A percentile compares a stretch with the other conserved stretches of the same genome.
These are phyloP conservation scores for Triglochin maritima DNA, from an alignment of 106 monocot species.

Conservation along the genomic window DNA sequence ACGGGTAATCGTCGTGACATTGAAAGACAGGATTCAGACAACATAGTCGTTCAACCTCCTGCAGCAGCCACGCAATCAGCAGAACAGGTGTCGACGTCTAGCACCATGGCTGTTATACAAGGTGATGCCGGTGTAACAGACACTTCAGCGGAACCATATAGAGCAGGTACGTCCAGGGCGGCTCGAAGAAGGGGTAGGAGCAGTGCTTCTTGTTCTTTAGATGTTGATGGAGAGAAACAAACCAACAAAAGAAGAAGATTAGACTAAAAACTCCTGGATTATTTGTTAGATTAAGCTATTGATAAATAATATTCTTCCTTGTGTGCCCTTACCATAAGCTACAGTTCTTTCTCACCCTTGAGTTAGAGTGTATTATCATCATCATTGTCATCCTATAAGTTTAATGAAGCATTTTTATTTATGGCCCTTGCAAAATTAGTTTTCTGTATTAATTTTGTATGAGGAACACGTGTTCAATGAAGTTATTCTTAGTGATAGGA, in stretches of 20 bases:
- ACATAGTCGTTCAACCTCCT: conserved; percentile 8
- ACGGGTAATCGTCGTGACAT: conserved; percentile 3
- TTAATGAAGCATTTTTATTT: background rate
- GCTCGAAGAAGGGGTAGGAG: conserved; percentile 50
- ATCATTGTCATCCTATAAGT: background rate
- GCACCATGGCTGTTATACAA: conserved; percentile 77
- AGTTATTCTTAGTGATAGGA: no score
- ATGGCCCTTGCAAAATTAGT: no score
- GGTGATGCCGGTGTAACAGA: conserved; percentile 34
- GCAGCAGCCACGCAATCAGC: conserved; percentile 21
- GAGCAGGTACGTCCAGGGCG: conserved; percentile 58
- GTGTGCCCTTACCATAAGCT: background rate
- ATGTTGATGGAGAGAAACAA: conserved; percentile 53
- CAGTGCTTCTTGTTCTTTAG: conserved; percentile 35
- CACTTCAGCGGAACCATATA: conserved; percentile 41
- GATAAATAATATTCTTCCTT: background rate
- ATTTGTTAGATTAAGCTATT: background rate
- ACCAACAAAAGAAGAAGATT: conserved; percentile 55
- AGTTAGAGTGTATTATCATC: background rate
- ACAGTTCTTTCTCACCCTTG: background rate
- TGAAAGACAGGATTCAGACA: conserved; percentile 23
- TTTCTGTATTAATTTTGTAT: no score
- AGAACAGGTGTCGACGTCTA: conserved; percentile 70
- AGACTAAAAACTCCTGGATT: conserved; percentile 20
- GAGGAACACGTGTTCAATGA: no score